Percentiles rank a stretch among this genome's conserved stretches.
Conservation (phyloP, 2,329 filamentous ascomycete species). For the Pseudogymnoascus sp. region DNA sequence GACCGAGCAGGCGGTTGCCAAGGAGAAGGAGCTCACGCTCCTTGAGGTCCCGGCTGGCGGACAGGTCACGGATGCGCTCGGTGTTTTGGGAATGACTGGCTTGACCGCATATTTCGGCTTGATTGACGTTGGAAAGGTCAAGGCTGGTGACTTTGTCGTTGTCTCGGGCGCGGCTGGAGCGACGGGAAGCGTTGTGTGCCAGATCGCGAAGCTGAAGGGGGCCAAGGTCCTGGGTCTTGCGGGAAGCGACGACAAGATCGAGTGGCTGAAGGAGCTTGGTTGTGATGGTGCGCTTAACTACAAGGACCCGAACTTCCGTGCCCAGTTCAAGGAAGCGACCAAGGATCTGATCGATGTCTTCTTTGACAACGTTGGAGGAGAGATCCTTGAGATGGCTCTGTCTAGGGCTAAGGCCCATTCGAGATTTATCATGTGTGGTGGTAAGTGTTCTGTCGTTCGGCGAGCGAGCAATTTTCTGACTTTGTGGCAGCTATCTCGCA, state of each 20-base stretch:
- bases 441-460: background rate
- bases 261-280: constrained; percentile 57
- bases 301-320: constrained; percentile 53
- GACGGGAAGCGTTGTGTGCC: constrained; percentile 67
- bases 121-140: constrained; percentile 57
- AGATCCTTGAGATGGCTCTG: constrained; percentile 60
- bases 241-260: constrained; percentile 58
- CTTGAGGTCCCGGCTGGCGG: constrained; percentile 34
- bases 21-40: constrained; percentile 40
- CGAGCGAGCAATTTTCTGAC: background rate
- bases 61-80: constrained; percentile 50
- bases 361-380: constrained; percentile 65
- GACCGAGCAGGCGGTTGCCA: constrained; percentile 56
- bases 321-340: constrained; percentile 53
- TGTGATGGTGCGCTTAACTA: constrained; percentile 64
- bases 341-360: constrained; percentile 58
- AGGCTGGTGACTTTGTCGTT: constrained; percentile 65
- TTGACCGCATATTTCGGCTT: constrained; percentile 69
- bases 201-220: constrained; percentile 69
- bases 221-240: constrained; percentile 55
- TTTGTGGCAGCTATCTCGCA: constrained; percentile 45
- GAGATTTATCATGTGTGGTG: constrained; percentile 63
- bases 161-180: constrained; percentile 72
- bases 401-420: constrained; percentile 52
- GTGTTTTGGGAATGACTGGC: constrained; percentile 42